phyloP scores from a whole-genome alignment of 108 stramenopile species.

The Conticribra guillardii region DNA sequence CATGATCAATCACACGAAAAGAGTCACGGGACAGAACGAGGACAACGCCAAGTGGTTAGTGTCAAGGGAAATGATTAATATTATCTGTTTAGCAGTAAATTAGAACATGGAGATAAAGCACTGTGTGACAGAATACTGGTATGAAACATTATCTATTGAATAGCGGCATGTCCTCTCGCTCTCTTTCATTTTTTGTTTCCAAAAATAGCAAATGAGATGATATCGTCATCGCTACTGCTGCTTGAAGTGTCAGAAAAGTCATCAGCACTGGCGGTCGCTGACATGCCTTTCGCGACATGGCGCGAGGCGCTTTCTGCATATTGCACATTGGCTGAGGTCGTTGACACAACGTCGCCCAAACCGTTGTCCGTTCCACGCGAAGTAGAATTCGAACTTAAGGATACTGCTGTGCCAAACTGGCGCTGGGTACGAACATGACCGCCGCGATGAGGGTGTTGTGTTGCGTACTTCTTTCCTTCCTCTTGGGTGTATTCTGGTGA shows the following conservation, averaged over 20 bases:
- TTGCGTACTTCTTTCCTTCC: neutral
- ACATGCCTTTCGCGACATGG: neutral
- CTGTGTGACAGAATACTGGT: too few species aligned
- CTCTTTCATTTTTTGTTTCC: constrained; percentile 10
- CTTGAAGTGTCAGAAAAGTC: constrained; percentile 9
- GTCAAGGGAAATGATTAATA: too few species aligned
- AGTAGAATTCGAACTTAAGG: constrained; percentile 22
- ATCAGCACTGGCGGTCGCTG: neutral
- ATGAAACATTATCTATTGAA: too few species aligned
- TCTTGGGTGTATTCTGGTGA: neutral
- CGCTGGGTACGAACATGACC: constrained; percentile 37
- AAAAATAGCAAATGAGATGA: constrained; percentile 39
- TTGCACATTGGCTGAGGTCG: too few species aligned
- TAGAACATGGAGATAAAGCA: too few species aligned
- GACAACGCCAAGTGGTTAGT: too few species aligned
- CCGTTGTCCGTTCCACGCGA: constrained; percentile 3
- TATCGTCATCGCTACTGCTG: constrained; percentile 39
- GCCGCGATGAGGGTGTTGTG: constrained; percentile 20
- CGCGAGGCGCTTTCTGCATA: neutral
- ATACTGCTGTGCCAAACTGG: constrained; percentile 46
- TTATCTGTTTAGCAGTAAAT: too few species aligned
- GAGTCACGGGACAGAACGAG: too few species aligned
- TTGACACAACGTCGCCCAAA: too few species aligned
- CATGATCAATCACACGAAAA: too few species aligned
- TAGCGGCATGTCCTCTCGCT: too few species aligned